A percentile compares a stretch with the other conserved stretches of the same genome.
These are phyloP conservation scores for Globisporangium solare DNA, from an alignment of 352 stramenopile genomes.

Conservation along the genomic window DNA sequence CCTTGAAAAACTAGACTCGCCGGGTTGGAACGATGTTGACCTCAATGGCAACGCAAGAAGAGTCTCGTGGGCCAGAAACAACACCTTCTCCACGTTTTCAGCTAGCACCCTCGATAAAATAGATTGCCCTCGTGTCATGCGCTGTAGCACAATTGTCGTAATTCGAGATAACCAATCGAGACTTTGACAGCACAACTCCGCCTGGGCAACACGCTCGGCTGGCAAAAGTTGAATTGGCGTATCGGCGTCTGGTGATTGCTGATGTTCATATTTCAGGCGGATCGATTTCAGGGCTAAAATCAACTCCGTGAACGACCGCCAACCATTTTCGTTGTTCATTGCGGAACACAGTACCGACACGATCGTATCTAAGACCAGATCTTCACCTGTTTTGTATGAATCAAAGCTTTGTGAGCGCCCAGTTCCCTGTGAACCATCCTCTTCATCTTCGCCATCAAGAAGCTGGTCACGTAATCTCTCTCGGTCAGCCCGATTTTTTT, in stretches of 20 bases:
- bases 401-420: constrained; percentile 57
- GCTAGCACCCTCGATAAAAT: constrained; percentile 68
- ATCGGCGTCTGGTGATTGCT: neutral
- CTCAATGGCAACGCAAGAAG: constrained; percentile 37
- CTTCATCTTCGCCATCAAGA: neutral
- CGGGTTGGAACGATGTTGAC: constrained; percentile 1
- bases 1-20: neutral
- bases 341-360: constrained; percentile 72
- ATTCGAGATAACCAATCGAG: constrained; percentile 67
- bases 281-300: constrained; percentile 56
- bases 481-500: too few relatives aligned
- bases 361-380: constrained; percentile 80
- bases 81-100: constrained; percentile 73
- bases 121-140: constrained; percentile 66
- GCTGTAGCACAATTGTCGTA: constrained; percentile 66
- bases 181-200: constrained; percentile 36
- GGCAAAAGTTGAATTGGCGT: constrained; percentile 8
- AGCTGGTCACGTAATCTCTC: neutral
- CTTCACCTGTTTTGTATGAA: constrained; percentile 63
- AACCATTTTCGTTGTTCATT: constrained; percentile 62
- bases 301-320: constrained; percentile 60
- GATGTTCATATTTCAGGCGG: constrained; percentile 55
- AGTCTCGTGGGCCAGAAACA: constrained; percentile 65
- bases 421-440: constrained; percentile 9
- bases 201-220: constrained; percentile 16